A percentile compares a stretch with the other conserved stretches of the same genome.
These are phyloP conservation scores for Gynandropsis gynandra DNA, from an alignment of 345 rosid species.

Conservation along the genomic window DNA sequence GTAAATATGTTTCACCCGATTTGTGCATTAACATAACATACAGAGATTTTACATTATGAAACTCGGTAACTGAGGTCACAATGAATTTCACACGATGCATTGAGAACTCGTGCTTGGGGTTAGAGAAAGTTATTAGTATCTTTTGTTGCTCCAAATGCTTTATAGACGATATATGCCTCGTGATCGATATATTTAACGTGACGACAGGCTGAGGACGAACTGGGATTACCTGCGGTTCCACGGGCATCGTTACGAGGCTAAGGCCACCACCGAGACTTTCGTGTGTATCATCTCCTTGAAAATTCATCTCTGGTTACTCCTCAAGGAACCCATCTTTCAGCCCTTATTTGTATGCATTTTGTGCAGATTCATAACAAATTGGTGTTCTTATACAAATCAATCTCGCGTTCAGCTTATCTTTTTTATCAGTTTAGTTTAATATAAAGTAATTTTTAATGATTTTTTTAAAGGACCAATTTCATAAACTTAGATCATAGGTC, in stretches of 20 bases:
- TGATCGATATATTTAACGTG: conserved; percentile 14
- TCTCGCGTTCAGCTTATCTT: no score
- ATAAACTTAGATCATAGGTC: no score
- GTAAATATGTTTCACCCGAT: neutral
- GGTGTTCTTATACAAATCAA: no score
- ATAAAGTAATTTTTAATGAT: neutral
- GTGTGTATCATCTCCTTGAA: conserved; percentile 10
- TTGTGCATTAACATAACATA: no score
- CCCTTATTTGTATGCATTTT: conserved; percentile 10
- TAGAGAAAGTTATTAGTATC: neutral
- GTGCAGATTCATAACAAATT: conserved; percentile 16
- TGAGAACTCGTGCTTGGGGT: no score
- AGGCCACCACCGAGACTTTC: neutral
- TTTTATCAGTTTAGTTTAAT: no score
- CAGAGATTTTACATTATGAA: no score
- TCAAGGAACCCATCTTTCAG: neutral
- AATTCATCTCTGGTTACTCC: conserved; percentile 8
- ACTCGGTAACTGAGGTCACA: no score
- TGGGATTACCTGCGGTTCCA: conserved; percentile 85
- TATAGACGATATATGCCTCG: neutral
- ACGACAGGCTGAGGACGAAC: conserved; percentile 80
- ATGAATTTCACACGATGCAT: neutral
- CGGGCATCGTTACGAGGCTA: conserved; percentile 72
- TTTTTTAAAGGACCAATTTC: no score
- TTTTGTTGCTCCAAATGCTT: neutral